Percentiles rank a stretch among this genome's conserved stretches.
phyloP scores from a whole-genome alignment of 73 alveolate genomes.

The Paramecium octaurelia region DNA sequence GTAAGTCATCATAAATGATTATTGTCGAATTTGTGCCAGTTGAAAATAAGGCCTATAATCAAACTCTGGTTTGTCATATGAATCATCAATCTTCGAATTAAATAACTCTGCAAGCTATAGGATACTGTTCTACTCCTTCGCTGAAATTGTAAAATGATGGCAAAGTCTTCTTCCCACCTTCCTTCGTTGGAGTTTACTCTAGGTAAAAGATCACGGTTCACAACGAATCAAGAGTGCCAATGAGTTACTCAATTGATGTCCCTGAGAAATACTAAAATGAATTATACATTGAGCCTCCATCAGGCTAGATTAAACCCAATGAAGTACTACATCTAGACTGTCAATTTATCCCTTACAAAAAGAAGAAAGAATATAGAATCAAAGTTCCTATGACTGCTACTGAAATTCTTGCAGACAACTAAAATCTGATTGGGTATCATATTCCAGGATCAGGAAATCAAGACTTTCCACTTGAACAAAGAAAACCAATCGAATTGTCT shows the following conservation, averaged over 20 bases:
- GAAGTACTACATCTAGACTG: conserved; percentile 80
- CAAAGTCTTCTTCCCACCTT: conserved; percentile 96
- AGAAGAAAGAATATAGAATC: conserved; percentile 77
- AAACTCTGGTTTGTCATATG: conserved; percentile 83
- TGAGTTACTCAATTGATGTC: conserved; percentile 84
- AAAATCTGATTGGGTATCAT: conserved; percentile 90
- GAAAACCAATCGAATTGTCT: conserved; percentile 72
- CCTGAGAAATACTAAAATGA: conserved; percentile 91
- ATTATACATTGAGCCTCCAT: conserved; percentile 86
- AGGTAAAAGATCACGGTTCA: conserved; percentile 85
- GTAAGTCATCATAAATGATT: conserved; percentile 87
- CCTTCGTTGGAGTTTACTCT: conserved; percentile 91
- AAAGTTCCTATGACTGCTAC: conserved; percentile 84
- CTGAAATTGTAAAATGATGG: conserved; percentile 86
- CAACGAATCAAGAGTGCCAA: conserved; percentile 88
- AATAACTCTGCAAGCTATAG: conserved; percentile 82
- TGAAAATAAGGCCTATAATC: conserved; percentile 84
- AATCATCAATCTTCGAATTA: conserved; percentile 88
- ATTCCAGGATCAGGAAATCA: conserved; percentile 90
- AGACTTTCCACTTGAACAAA: conserved; percentile 66
- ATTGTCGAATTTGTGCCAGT: conserved; percentile 95
- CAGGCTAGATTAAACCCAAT: conserved; percentile 84
- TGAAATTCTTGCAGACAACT: conserved; percentile 85
- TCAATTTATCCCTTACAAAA: conserved; percentile 90
- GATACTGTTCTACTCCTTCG: conserved; percentile 93